Evolutionary conservation across 1,284 basidiomycete species (phyloP).

Genomic region (Ustilago cynodontis): DNA sequence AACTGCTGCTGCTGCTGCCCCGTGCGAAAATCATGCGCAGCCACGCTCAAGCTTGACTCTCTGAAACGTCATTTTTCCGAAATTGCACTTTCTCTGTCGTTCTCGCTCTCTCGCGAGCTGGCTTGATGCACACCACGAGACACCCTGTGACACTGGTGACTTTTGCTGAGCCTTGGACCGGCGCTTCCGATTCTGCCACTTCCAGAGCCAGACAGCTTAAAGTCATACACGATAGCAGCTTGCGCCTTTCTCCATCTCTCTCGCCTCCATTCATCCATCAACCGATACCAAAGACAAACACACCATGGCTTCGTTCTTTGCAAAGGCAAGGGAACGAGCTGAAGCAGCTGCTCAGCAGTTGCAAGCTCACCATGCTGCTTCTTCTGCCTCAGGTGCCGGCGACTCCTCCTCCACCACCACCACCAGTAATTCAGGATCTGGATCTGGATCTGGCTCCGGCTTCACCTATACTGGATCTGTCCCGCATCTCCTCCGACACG

Average conservation of each 20-base stretch:
- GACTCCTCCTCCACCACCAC: background rate
- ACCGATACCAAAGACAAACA: background rate
- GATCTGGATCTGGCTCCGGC: slow-evolving; percentile 21
- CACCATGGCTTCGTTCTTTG: slow-evolving; percentile 60
- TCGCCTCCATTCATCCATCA: slow-evolving; percentile 3
- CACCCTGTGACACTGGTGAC: background rate
- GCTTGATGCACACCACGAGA: slow-evolving; percentile 9
- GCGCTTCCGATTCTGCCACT: background rate
- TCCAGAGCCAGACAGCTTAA: background rate
- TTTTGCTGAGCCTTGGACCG: background rate
- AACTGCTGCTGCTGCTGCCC: slow-evolving; percentile 1
- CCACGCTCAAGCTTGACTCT: background rate
- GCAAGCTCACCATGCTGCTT: slow-evolving; percentile 46
- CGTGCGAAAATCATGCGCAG: slow-evolving; percentile 10
- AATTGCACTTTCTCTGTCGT: background rate
- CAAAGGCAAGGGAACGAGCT: slow-evolving; percentile 58
- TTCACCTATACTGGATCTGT: slow-evolving; percentile 59
- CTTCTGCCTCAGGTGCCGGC: slow-evolving; percentile 15
- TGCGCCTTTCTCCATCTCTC: background rate
- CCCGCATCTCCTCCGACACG: slow-evolving; percentile 59
- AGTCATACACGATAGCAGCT: background rate
- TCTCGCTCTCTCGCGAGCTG: background rate
- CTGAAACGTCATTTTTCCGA: slow-evolving; percentile 6
- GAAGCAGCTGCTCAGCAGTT: slow-evolving; percentile 62
- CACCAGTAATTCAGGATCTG: slow-evolving; percentile 6